Percentiles rank a stretch among this genome's conserved stretches.
Evolutionary conservation across 2,329 filamentous ascomycete genomes (phyloP).

Genomic region (Tolypocladium tundrense): DNA sequence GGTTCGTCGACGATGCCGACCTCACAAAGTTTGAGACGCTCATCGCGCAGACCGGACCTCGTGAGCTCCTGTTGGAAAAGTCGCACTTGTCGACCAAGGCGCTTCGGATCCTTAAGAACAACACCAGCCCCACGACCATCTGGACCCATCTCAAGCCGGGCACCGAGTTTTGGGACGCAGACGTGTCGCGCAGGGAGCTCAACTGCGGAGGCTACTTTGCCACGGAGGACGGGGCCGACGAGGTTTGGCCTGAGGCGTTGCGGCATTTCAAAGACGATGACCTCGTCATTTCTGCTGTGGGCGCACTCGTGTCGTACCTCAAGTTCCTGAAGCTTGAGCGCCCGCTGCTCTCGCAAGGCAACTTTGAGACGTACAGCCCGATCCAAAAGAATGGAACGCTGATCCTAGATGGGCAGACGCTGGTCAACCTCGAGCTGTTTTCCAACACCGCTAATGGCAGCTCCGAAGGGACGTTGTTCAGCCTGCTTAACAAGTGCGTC

Average conservation of each 20-base stretch:
- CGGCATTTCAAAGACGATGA: conserved; percentile 67
- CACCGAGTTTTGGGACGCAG: conserved; percentile 85
- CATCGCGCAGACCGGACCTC: conserved; percentile 81
- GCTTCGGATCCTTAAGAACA: conserved; percentile 89
- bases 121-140: conserved; percentile 81
- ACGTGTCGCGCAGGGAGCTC: conserved; percentile 72
- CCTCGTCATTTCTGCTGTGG: conserved; percentile 79
- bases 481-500: conserved; percentile 83
- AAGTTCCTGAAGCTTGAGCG: conserved; percentile 79
- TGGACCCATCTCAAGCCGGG: conserved; percentile 88
- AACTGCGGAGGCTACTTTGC: conserved; percentile 71
- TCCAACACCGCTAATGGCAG: conserved; percentile 85
- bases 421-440: conserved; percentile 97
- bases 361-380: conserved; percentile 85
- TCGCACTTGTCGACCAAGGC: conserved; percentile 78
- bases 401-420: conserved; percentile 86
- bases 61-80: conserved; percentile 85
- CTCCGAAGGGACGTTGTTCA: conserved; percentile 77
- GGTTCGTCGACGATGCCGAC: conserved; percentile 85
- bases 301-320: conserved; percentile 80
- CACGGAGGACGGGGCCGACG: conserved; percentile 43
- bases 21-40: conserved; percentile 97
- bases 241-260: conserved; percentile 66
- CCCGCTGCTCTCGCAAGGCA: conserved; percentile 77
- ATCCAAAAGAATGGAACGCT: conserved; percentile 85